Conservation (phyloP, 371 early-diverging fungal species). For the Phascolomyces articulosus region DNA sequence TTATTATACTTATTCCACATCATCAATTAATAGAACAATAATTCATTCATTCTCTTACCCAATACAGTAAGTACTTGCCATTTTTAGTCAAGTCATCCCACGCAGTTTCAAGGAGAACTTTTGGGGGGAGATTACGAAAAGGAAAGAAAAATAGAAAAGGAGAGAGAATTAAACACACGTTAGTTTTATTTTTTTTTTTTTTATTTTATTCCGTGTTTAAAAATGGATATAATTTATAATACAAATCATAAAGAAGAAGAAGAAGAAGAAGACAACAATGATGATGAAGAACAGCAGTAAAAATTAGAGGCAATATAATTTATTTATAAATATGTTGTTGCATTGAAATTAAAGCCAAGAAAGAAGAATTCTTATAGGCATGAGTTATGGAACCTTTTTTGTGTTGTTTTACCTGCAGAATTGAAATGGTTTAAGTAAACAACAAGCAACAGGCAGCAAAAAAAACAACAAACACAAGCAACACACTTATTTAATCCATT, state of each 20-base stretch:
- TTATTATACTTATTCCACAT: neutral
- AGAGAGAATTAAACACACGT: too few relatives aligned
- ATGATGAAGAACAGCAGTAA: too few relatives aligned
- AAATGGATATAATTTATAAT: too few relatives aligned
- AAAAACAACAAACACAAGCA: too few relatives aligned
- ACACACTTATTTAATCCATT: too few relatives aligned
- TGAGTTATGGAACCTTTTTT: constrained; percentile 10
- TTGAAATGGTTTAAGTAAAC: neutral
- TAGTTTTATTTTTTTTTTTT: too few relatives aligned
- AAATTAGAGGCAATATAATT: too few relatives aligned
- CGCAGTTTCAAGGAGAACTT: constrained; percentile 11
- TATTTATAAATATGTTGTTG: neutral
- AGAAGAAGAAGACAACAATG: neutral
- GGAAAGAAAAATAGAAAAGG: too few relatives aligned
- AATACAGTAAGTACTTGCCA: neutral
- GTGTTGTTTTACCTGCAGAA: neutral
- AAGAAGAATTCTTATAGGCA: neutral
- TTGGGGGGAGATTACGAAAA: too few relatives aligned
- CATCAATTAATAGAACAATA: neutral
- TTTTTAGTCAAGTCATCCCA: constrained; percentile 6
- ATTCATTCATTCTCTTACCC: constrained; percentile 9
- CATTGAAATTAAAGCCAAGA: constrained; percentile 10
- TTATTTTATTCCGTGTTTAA: too few relatives aligned
- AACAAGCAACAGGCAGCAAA: neutral
- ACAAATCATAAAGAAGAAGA: neutral